Base-by-base conservation (phyloP, 2,329 filamentous ascomycete genomes). In the Lachnellula cervina region DNA sequence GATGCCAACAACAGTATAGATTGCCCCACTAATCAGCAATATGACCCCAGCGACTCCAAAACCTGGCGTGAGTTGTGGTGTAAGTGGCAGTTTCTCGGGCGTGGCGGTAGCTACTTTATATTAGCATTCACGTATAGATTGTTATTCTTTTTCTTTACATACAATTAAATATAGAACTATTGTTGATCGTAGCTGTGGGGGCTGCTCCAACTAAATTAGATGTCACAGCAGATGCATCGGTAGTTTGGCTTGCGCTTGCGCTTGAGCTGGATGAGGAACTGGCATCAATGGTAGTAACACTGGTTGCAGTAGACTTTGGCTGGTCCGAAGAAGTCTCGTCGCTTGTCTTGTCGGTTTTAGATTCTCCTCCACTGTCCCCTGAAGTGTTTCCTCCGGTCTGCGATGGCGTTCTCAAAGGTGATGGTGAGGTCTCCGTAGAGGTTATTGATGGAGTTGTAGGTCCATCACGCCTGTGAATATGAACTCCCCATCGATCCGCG, bases 41-140 rank as follows among this genome's bases (percentile, higher is more conserved):
- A 97, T 76, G 19, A 86, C 81, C 23, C 92, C 93, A 35, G 85
- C 86, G 49, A 97, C 81, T 3, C 84, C 89, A 72, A 90, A 85
- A 42, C 86, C 90, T 3, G 93, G 91, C 2, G 90, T 96, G 48
- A 97, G 78, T 54, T 71, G 73, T 0, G 93, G 91, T 23, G 81
- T 66, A 35, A 96, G 74, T 0, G 93, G 93, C 17, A 97, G 77
- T 50, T 80, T 69, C 46, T 78, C 79, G 2, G 66, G 61, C 3
- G 66, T 63, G 19, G 64, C 48, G 4, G 66, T 67, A 37, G 60
- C 67, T 69, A 50, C 44, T 32, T 13, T 16, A n/a, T n/a, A 37
- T 68, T 43, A 68, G 58, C 44, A 54, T 21, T 45, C 32, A 38
- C 16, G 32, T 13, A 14, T 32, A 19, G 16, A 50, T 32, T 13